Evolutionary conservation across 164 flowering plant genomes (phyloP).

Genomic region (Chimonanthus praecox): DNA sequence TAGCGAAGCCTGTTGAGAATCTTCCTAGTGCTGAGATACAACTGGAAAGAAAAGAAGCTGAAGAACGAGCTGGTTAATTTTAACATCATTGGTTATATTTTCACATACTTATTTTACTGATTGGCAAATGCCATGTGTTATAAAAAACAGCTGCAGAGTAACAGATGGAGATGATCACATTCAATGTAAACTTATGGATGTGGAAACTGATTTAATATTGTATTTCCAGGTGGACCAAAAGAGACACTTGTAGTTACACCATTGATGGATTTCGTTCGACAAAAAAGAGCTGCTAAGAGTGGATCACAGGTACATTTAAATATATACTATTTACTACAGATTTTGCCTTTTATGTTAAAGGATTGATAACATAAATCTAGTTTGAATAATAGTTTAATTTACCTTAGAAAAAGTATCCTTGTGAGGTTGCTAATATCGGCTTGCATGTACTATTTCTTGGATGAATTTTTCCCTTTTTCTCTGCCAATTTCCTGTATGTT

Average conservation of each 20-base stretch:
- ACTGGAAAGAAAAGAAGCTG: conserved; percentile 86
- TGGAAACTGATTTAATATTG: conserved; percentile 1
- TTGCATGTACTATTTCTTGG: too few species aligned
- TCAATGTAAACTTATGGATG: background rate
- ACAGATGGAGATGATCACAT: background rate
- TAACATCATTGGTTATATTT: background rate
- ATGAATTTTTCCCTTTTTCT: too few species aligned
- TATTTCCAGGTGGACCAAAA: conserved; percentile 50
- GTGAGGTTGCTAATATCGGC: too few species aligned
- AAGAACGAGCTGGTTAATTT: conserved; percentile 71
- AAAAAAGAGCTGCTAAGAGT: conserved; percentile 80
- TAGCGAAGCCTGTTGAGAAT: conserved; percentile 85
- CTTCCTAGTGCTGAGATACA: conserved; percentile 98
- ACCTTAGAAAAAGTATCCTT: too few species aligned
- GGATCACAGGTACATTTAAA: conserved; percentile 54
- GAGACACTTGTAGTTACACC: conserved; percentile 74
- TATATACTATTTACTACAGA: background rate
- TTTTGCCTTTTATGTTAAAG: too few species aligned
- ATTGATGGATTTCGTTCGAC: conserved; percentile 86
- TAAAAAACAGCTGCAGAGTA: background rate
- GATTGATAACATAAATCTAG: too few species aligned
- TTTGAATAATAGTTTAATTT: too few species aligned
- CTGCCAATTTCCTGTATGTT: too few species aligned
- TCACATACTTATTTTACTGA: background rate
- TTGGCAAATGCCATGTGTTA: background rate